phyloP scores from a whole-genome alignment of 805 yeast genomes.

The Yamadazyma scolyti region DNA sequence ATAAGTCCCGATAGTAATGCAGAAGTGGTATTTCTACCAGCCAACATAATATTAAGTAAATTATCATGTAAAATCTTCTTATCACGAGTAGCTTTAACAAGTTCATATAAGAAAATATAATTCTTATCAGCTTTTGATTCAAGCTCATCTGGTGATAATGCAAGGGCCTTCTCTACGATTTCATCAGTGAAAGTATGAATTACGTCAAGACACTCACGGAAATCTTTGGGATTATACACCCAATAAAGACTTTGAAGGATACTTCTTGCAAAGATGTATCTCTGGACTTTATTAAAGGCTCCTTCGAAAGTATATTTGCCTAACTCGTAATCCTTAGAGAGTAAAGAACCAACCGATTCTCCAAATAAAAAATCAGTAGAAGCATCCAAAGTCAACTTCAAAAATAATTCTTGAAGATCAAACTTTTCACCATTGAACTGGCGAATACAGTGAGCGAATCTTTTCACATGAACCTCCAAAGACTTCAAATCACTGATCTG shows the following conservation, averaged over 20 bases:
- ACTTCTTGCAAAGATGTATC: slow-evolving; percentile 28
- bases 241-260: slow-evolving; percentile 28
- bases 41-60: slow-evolving; percentile 34
- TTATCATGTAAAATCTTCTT: slow-evolving; percentile 34
- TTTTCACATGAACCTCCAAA: slow-evolving; percentile 27
- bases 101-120: slow-evolving; percentile 35
- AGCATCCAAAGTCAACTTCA: slow-evolving; percentile 35
- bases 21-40: slow-evolving; percentile 37
- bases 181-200: slow-evolving; percentile 29
- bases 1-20: slow-evolving; percentile 26
- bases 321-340: slow-evolving; percentile 16
- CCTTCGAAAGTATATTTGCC: slow-evolving; percentile 14
- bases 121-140: slow-evolving; percentile 25
- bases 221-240: slow-evolving; percentile 24
- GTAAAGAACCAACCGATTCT: slow-evolving; percentile 24
- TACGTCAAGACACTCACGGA: slow-evolving; percentile 25
- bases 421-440: slow-evolving; percentile 17
- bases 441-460: slow-evolving; percentile 19
- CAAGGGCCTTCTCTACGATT: slow-evolving; percentile 29
- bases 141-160: slow-evolving; percentile 22
- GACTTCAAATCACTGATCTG: slow-evolving; percentile 30
- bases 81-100: slow-evolving; percentile 34
- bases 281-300: slow-evolving; percentile 35
- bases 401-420: slow-evolving; percentile 32
- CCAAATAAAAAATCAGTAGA: slow-evolving; percentile 41